phyloP scores from a whole-genome alignment of 2,329 filamentous ascomycete genomes.

The Saccharata proteae region DNA sequence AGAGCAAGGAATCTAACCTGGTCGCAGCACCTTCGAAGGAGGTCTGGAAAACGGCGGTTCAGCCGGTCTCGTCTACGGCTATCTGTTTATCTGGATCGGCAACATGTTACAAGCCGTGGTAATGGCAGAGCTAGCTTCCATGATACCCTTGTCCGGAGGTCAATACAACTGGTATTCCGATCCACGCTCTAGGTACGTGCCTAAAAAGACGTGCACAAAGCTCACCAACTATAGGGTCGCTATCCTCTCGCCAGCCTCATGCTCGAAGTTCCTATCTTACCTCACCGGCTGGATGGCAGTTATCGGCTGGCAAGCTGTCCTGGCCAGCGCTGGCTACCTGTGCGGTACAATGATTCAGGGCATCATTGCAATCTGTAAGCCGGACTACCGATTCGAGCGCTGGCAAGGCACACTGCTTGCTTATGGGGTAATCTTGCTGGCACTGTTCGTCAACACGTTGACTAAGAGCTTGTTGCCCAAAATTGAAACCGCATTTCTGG shows the following conservation, averaged over 20 bases:
- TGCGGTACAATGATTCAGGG: constrained; percentile 19
- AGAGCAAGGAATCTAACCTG: constrained; percentile 7
- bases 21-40: constrained; percentile 9
- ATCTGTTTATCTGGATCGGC: constrained; percentile 24
- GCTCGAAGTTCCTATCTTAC: constrained; percentile 33
- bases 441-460: constrained; percentile 31
- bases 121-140: constrained; percentile 26
- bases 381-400: constrained; percentile 23
- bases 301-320: constrained; percentile 26
- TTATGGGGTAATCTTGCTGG: constrained; percentile 30
- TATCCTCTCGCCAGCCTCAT: constrained; percentile 29
- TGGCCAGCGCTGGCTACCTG: constrained; percentile 18
- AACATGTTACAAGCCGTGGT: constrained; percentile 22
- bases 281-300: constrained; percentile 34
- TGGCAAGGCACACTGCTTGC: constrained; percentile 41
- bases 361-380: constrained; percentile 25
- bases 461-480: constrained; percentile 31
- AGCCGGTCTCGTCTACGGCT: constrained; percentile 25
- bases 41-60: constrained; percentile 21
- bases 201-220: too few species aligned
- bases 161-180: constrained; percentile 22
- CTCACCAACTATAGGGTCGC: constrained; percentile 20
- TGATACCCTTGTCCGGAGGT: constrained; percentile 25
- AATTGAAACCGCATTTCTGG: constrained; percentile 37
- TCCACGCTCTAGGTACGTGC: too few species aligned